A percentile compares a stretch with the other conserved stretches of the same genome.
phyloP scores from a whole-genome alignment of 2,329 filamentous ascomycete genomes.

The Fusarium anthophilum region DNA sequence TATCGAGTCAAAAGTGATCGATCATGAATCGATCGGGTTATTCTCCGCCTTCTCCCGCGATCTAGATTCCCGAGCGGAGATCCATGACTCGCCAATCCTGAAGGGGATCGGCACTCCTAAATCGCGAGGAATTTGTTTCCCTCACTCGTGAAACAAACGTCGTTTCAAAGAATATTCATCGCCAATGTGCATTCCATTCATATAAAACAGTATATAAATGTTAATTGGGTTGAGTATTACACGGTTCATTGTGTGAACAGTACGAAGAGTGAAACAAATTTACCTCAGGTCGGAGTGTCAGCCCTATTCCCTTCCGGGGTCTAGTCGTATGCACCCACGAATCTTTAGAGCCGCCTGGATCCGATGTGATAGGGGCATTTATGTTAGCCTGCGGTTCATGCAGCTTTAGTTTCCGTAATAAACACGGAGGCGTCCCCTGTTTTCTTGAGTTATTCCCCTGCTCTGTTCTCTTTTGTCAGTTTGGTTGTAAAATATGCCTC shows the following conservation, averaged over 20 bases:
- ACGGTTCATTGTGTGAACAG: neutral
- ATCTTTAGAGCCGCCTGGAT: neutral
- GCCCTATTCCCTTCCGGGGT: neutral
- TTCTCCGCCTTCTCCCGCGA: neutral
- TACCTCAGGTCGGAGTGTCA: neutral
- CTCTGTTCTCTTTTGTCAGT: neutral
- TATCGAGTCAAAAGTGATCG: neutral
- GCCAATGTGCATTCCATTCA: no score
- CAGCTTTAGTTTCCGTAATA: neutral
- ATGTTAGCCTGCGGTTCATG: neutral
- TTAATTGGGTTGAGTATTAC: rapidly evolving
- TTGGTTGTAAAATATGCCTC: neutral
- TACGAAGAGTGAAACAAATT: neutral
- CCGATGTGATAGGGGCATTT: neutral
- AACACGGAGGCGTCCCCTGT: no score
- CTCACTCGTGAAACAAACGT: neutral
- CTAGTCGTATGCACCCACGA: neutral
- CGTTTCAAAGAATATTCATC: no score
- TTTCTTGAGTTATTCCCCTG: no score
- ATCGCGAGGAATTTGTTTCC: neutral
- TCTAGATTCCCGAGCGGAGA: neutral
- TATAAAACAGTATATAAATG: no score
- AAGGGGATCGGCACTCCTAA: neutral
- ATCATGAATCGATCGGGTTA: neutral
- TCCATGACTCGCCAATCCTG: neutral